Evolutionary conservation across 2,329 filamentous ascomycete species (phyloP), one percentile per base, ranked within the genome.

Genomic region (Zarea fungicola): DNA sequence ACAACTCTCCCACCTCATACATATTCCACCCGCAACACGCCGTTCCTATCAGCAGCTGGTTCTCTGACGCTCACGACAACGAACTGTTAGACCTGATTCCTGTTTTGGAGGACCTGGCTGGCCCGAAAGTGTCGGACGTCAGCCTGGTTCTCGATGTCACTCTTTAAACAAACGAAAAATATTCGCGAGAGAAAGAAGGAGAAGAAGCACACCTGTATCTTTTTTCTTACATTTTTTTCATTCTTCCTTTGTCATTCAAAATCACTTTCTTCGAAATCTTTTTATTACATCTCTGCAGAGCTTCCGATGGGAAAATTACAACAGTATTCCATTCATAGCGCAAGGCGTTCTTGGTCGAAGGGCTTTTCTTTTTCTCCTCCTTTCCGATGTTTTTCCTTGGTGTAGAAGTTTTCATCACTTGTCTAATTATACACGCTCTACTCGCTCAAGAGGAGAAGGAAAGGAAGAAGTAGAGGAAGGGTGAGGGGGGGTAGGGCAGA

Each of bases 11-110:
- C 3, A 99, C 93, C 5, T 97, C 92, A 11, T 99, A 99, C 74
- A 97, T 99, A 62, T 99, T 99, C 79, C 93, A 99, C 66, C 93
- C 93, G 21, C 92, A 99, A 73, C 93, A 99, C 67, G 93, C 93
- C 53, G 92, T 99, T 42, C 93, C 93, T 22, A 99, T 99, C 73
- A 96, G 91, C 80, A 97, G 92, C 77, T 99, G 93, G 93, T 99
- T 99, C 74, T 96, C 91, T 57, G 93, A 99, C 71, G 93, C 93
- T 54, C 93, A 99, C 70, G 93, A 99, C 74, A 99, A 99, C 71
- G 93, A 99, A 77, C 79, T 99, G 54, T 78, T 99, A 62, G 93
- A 99, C 67, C 76, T 99, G 60, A 97, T 99, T 67, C 93, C 93
- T 46, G 93, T 99, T 60, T 89, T 99, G 57, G 93, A 99, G 77